Base-by-base conservation (phyloP, 2,329 filamentous ascomycete species). In the Aphanoascus verrucosus region DNA sequence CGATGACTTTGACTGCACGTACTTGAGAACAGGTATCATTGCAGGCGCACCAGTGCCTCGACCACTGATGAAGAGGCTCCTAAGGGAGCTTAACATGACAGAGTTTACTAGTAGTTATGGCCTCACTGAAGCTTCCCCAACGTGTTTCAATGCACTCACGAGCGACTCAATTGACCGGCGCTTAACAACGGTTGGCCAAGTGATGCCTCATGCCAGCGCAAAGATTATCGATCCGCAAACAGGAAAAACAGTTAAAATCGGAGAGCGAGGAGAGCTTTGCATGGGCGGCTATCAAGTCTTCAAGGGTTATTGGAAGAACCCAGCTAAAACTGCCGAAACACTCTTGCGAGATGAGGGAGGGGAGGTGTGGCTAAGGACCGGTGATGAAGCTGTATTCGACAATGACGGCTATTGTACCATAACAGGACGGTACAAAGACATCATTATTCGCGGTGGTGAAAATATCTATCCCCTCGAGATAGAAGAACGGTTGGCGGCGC, bases 61-160 rank as follows among this genome's bases (percentile, higher is more conserved):
- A 2, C 82, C 85, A 55, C 71, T 91, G 19, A 88, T 91, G 83
- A 80, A 86, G 67, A 74, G 81, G 23, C 75, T 91, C 52, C 78
- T 88, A 12, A 76, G 79, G 34, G 79, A 82, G 31, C 78, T 91
- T 31, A 85, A 85, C 52, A 89, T 91, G 82, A 78, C 75, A 7
- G 82, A 88, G 65, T 88, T 88, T 55, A 79, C 81, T 1, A 83
- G 78, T 59, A 84, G 80, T 63, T 85, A 85, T 58, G 73, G 85
- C 1, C 74, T 91, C 43, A 91, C 87, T 0, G 86, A 91, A 70
- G 84, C 86, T 0, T 85, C 81, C 1, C 86, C 86, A 0, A 88
- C 85, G 0, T 86, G 85, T 68, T 90, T 90, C 74, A 90, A 88
- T 61, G 84, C 86, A 9, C 84, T 85, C 62, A 86, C 83, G 0